Percentiles rank a stretch among this genome's conserved stretches.
These are phyloP conservation scores for Nakazawaea ernobii DNA, from an alignment of 805 yeast species.

Conservation along the genomic window DNA sequence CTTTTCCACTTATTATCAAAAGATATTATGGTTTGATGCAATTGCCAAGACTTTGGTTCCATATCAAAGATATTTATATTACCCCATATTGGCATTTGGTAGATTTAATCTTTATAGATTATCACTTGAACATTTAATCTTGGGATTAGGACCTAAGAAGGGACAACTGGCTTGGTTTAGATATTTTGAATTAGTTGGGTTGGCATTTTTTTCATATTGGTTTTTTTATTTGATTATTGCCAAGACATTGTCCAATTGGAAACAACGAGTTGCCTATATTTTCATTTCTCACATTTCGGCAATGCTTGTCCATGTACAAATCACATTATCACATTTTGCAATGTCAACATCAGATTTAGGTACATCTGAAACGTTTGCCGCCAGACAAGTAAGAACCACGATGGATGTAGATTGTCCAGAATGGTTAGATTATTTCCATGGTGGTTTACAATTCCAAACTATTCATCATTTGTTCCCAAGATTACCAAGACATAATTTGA, in stretches of 20 bases:
- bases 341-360: conserved; percentile 91
- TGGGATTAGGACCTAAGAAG: conserved; percentile 72
- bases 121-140: conserved; percentile 70
- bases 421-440: conserved; percentile 88
- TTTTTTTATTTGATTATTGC: conserved; percentile 61
- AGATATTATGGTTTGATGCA: conserved; percentile 59
- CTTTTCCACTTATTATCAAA: conserved; percentile 77
- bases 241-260: conserved; percentile 44
- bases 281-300: conserved; percentile 75
- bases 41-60: conserved; percentile 54
- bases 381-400: conserved; percentile 81
- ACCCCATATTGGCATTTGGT: conserved; percentile 76
- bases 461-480: conserved; percentile 88
- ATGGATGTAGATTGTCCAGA: conserved; percentile 95
- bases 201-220: conserved; percentile 72
- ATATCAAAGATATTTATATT: conserved; percentile 65
- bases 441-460: conserved; percentile 89
- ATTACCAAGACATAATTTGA: conserved; percentile 80
- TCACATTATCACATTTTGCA: conserved; percentile 85
- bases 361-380: conserved; percentile 68
- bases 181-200: conserved; percentile 69
- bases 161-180: conserved; percentile 88
- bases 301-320: conserved; percentile 92
- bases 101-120: conserved; percentile 79
- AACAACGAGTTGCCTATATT: conserved; percentile 53